Conservation (phyloP, 495 filamentous ascomycete genomes). For the Cudoniella acicularis region DNA sequence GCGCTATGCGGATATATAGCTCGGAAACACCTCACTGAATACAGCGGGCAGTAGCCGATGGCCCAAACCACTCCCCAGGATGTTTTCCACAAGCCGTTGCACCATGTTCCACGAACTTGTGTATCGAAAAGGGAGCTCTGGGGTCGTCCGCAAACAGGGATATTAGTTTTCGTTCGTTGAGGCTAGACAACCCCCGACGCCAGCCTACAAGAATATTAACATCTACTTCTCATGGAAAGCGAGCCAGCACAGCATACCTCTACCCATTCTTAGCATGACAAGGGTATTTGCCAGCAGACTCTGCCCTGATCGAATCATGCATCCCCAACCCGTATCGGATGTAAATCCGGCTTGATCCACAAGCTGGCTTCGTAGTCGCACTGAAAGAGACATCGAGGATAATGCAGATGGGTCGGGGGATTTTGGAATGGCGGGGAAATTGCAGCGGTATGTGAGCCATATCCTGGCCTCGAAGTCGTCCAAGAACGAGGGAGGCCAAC, state of each 20-base stretch:
- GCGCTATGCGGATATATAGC: not conserved
- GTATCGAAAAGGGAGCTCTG: slow-evolving; percentile 87
- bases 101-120: slow-evolving; percentile 87
- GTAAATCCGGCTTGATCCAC: slow-evolving; percentile 80
- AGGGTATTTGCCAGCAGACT: slow-evolving; percentile 87
- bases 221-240: slow-evolving; percentile 1
- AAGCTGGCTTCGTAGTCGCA: slow-evolving; percentile 78
- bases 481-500: slow-evolving; percentile 84
- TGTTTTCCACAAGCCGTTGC: slow-evolving; percentile 87
- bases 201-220: slow-evolving; percentile 58
- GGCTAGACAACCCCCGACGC: slow-evolving; percentile 56
- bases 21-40: slow-evolving; percentile 68
- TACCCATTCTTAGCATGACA: slow-evolving; percentile 64
- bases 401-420: slow-evolving; percentile 64
- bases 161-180: slow-evolving; percentile 69
- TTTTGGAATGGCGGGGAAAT: slow-evolving; percentile 79
- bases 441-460: slow-evolving; percentile 96
- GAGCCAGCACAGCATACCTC: slow-evolving; percentile 35
- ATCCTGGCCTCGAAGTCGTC: slow-evolving; percentile 90
- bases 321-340: slow-evolving; percentile 95
- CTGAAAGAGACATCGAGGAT: slow-evolving; percentile 77
- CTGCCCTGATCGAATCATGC: slow-evolving; percentile 98
- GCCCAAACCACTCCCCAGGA: slow-evolving; percentile 98
- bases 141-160: slow-evolving; percentile 86
- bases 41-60: slow-evolving; percentile 93